A percentile compares a stretch with the other conserved stretches of the same genome.
Evolutionary conservation across 768 basidiomycete species (phyloP).

Genomic region (Phanerochaete carnosa): DNA sequence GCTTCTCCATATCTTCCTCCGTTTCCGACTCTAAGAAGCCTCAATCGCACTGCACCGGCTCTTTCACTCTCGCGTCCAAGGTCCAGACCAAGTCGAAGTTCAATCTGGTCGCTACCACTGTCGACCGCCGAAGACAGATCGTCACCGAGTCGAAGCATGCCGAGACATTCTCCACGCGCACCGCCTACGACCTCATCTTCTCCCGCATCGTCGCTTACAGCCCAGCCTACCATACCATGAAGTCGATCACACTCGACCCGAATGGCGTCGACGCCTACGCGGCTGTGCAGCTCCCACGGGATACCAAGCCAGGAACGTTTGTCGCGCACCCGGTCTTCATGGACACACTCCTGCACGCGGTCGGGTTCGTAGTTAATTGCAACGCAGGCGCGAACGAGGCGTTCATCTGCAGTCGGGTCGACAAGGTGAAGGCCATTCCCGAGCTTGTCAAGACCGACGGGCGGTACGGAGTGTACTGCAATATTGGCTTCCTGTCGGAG

Average conservation of each 20-base stretch:
- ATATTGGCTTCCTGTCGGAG: conserved; percentile 38
- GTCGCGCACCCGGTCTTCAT: conserved; percentile 55
- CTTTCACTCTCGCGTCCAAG: conserved; percentile 33
- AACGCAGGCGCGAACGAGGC: conserved; percentile 47
- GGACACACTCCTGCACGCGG: too few species aligned
- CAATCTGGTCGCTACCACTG: conserved; percentile 21
- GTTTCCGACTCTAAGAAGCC: conserved; percentile 17
- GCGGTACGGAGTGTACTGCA: conserved; percentile 52
- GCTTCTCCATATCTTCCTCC: conserved; percentile 47
- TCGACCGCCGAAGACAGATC: conserved; percentile 32
- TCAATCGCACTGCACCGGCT: conserved; percentile 32
- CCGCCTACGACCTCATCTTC: conserved; percentile 64
- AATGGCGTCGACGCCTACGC: conserved; percentile 35
- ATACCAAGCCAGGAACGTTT: conserved; percentile 32
- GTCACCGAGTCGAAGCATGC: conserved; percentile 2
- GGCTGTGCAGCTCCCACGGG: conserved; percentile 41
- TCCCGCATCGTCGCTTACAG: conserved; percentile 66
- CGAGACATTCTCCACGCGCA: conserved; percentile 54
- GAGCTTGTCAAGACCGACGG: conserved; percentile 37
- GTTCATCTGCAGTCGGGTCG: conserved; percentile 61
- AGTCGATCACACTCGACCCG: conserved; percentile 46
- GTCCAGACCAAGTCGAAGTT: conserved; percentile 29
- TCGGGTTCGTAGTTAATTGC: conserved; percentile 68
- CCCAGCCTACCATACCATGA: conserved; percentile 53
- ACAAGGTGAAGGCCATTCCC: conserved; percentile 44